These are phyloP conservation scores for Pichia cabralensis DNA, from an alignment of 805 yeast species.

Conservation along the genomic window DNA sequence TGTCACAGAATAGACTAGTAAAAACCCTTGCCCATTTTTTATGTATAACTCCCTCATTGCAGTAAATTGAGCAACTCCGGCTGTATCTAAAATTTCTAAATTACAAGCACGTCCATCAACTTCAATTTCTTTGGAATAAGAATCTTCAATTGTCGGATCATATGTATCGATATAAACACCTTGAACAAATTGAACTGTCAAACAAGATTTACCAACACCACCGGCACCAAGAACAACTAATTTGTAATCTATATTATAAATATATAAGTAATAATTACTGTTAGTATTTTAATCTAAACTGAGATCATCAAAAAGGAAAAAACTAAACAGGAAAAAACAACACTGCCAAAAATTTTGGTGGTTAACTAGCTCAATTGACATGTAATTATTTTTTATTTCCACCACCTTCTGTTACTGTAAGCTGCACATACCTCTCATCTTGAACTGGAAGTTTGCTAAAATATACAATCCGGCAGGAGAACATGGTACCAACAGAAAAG, in stretches of 20 bases:
- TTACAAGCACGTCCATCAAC: constrained; percentile 83
- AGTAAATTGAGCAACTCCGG: constrained; percentile 78
- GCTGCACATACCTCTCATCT: too few relatives aligned
- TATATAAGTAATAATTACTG: neutral
- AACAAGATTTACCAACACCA: constrained; percentile 92
- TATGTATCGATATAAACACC: constrained; percentile 84
- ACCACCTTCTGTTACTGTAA: too few relatives aligned
- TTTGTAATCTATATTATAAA: constrained; percentile 51
- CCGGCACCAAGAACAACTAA: constrained; percentile 93
- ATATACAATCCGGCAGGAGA: too few relatives aligned
- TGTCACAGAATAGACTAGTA: constrained; percentile 49
- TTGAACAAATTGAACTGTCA: constrained; percentile 87
- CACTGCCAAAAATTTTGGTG: too few relatives aligned
- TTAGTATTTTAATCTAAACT: too few relatives aligned
- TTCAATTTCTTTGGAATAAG: constrained; percentile 80
- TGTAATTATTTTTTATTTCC: too few relatives aligned
- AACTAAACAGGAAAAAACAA: too few relatives aligned
- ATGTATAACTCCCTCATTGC: constrained; percentile 89
- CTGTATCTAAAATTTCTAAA: constrained; percentile 64
- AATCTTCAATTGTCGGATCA: constrained; percentile 96
- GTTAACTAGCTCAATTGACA: too few relatives aligned
- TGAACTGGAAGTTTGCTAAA: too few relatives aligned
- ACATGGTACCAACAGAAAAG: too few relatives aligned
- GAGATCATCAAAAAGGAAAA: too few relatives aligned
- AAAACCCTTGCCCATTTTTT: constrained; percentile 73